Evolutionary conservation across 139 green algal genomes (phyloP).

Genomic region (Chlorella sp.): DNA sequence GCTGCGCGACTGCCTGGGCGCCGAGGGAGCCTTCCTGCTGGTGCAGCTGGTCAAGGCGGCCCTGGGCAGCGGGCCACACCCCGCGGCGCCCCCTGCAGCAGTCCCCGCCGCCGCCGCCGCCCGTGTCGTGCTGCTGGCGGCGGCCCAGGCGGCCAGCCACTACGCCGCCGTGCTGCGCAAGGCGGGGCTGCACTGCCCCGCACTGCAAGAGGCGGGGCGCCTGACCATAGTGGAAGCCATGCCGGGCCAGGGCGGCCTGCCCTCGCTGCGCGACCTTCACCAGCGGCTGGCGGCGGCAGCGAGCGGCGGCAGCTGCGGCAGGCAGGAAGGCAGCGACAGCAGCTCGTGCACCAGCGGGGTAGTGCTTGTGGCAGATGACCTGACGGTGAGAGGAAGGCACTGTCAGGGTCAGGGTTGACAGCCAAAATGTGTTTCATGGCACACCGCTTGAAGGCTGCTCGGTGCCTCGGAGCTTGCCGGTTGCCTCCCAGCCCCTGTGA

Average conservation of each 20-base stretch:
- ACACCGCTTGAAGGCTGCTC: too few species aligned
- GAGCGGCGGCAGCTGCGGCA: not conserved
- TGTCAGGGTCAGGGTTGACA: too few species aligned
- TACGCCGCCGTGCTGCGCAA: conserved; percentile 27
- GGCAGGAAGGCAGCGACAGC: not conserved
- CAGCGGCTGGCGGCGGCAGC: not conserved
- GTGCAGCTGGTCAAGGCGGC: too few species aligned
- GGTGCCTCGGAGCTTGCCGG: too few species aligned
- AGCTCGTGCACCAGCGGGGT: not conserved
- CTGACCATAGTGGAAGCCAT: not conserved
- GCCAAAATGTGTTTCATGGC: too few species aligned
- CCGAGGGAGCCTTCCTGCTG: too few species aligned
- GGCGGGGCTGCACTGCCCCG: not conserved
- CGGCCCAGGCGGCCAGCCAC: not conserved
- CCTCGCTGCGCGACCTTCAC: not conserved
- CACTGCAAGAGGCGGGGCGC: not conserved
- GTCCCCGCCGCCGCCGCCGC: too few species aligned
- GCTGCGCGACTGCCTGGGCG: too few species aligned
- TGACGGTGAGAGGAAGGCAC: conserved; percentile 8
- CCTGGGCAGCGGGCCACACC: too few species aligned
- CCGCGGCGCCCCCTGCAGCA: too few species aligned
- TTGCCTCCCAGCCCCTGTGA: too few species aligned
- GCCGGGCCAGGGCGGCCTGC: not conserved
- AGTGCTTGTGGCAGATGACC: conserved; percentile 21
- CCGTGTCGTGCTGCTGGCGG: conserved; percentile 15